Conservation (phyloP, 345 rosid species). For the Reutealis trisperma region DNA sequence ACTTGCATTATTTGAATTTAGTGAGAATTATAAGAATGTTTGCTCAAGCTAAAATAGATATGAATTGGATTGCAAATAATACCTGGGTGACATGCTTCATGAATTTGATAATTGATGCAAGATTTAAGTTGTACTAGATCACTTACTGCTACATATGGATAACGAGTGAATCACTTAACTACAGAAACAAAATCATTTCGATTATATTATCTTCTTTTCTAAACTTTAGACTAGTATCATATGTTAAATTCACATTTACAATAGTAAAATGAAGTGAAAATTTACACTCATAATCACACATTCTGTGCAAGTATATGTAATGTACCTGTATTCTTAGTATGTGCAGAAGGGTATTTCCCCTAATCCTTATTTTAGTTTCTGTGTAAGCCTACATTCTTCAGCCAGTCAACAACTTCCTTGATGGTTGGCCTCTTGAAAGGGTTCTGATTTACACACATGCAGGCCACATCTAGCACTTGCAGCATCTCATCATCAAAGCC, state of each 20-base stretch:
- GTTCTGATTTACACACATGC: slow-evolving; percentile 39
- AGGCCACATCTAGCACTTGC: slow-evolving; percentile 45
- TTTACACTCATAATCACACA: slow-evolving; percentile 12
- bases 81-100: background rate
- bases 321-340: slow-evolving; percentile 1
- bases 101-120: background rate
- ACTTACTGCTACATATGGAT: background rate
- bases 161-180: background rate
- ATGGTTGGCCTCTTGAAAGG: slow-evolving; percentile 50
- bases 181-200: background rate
- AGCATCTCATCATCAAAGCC: slow-evolving; percentile 51
- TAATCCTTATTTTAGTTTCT: slow-evolving; percentile 38
- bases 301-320: slow-evolving; percentile 27
- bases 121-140: background rate
- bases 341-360: slow-evolving; percentile 15
- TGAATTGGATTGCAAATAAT: too few relatives aligned
- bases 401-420: slow-evolving; percentile 43
- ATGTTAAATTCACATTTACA: slow-evolving; percentile 31
- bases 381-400: slow-evolving; percentile 38
- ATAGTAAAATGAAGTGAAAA: slow-evolving; percentile 19
- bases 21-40: too few relatives aligned
- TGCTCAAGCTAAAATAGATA: too few relatives aligned
- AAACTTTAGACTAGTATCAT: background rate
- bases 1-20: too few relatives aligned
- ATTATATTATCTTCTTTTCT: background rate